Percentiles rank a stretch among this genome's conserved stretches.
Evolutionary conservation across 345 rosid genomes (phyloP).

Genomic region (Syzygium aromaticum): DNA sequence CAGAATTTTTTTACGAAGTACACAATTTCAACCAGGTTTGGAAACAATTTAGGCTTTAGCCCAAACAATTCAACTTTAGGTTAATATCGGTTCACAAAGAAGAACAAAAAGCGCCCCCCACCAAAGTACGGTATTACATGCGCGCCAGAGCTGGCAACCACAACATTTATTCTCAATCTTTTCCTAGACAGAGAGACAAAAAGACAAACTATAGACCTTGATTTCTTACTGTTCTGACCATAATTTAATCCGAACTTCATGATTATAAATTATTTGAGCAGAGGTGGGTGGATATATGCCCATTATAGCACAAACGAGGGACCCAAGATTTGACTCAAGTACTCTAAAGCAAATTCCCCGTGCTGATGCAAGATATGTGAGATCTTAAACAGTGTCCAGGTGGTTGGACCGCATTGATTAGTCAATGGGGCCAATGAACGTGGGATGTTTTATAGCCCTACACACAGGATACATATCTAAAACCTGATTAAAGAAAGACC

Average conservation of each 20-base stretch:
- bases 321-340: background rate
- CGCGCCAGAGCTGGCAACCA: background rate
- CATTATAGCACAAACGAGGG: background rate
- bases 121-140: background rate
- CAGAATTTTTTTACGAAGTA: background rate
- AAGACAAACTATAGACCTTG: background rate
- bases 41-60: background rate
- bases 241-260: background rate
- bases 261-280: background rate
- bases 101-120: background rate
- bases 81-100: no score
- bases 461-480: background rate
- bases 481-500: background rate
- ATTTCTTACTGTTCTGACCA: background rate
- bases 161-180: background rate
- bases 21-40: background rate
- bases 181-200: background rate
- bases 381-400: background rate
- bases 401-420: background rate
- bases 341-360: background rate
- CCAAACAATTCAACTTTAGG: background rate
- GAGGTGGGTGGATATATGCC: background rate
- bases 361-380: background rate
- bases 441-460: background rate
- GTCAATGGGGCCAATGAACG: background rate